phyloP scores from a whole-genome alignment of 306 rosid species.

The Vigna angularis region DNA sequence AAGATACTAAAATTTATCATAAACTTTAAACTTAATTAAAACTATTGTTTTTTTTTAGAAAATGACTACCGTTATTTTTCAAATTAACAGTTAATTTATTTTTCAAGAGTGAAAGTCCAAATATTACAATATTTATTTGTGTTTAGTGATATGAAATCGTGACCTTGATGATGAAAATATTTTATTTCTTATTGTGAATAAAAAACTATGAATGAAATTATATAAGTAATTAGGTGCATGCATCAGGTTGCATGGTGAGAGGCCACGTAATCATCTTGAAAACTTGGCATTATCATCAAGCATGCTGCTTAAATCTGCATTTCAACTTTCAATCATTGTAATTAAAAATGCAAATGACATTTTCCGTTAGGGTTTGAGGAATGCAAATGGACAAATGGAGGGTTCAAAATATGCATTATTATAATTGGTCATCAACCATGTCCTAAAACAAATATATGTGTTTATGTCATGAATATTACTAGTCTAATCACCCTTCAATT shows the following conservation, averaged over 20 bases:
- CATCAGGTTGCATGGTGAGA: neutral
- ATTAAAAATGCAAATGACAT: constrained; percentile 18
- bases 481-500: no score
- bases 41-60: neutral
- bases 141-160: constrained; percentile 1
- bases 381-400: neutral
- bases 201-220: neutral
- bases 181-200: neutral
- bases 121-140: neutral
- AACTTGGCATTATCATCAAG: neutral
- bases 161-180: neutral
- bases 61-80: neutral
- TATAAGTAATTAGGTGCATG: neutral
- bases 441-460: neutral
- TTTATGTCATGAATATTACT: neutral
- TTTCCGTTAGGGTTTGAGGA: neutral
- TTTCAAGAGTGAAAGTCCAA: neutral
- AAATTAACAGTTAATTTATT: neutral
- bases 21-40: no score
- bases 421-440: neutral
- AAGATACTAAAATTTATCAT: no score
- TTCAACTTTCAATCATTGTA: constrained; percentile 28
- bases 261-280: constrained; percentile 30
- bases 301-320: constrained; percentile 17
- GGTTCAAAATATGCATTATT: neutral